A percentile compares a stretch with the other conserved stretches of the same genome.
phyloP scores from a whole-genome alignment of 331 rosid species.

The Dryas integrifolia region DNA sequence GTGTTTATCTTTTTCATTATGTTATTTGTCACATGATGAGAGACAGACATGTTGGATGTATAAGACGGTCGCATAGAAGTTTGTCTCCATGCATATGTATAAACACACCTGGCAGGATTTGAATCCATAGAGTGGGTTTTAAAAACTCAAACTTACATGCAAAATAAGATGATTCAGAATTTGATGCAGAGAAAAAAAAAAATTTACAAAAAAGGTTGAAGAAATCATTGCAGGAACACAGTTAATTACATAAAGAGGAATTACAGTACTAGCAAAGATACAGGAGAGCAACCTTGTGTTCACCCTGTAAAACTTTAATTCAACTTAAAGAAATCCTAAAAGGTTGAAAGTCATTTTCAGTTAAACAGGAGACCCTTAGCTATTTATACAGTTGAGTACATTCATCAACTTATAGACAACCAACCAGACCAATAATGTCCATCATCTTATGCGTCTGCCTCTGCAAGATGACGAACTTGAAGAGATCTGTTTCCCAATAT shows the following conservation, averaged over 20 bases:
- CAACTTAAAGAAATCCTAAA: neutral
- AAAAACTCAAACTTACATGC: too few relatives aligned
- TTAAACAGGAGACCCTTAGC: neutral
- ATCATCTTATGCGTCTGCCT: neutral
- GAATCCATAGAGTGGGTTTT: too few relatives aligned
- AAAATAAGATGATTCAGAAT: neutral
- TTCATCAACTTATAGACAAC: neutral
- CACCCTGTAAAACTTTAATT: slow-evolving; percentile 10
- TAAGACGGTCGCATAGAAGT: too few relatives aligned
- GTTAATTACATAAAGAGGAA: slow-evolving; percentile 6
- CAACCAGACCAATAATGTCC: slow-evolving; percentile 4
- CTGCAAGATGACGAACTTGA: slow-evolving; percentile 9
- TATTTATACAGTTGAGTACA: neutral
- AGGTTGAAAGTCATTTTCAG: neutral
- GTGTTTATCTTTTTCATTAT: too few relatives aligned
- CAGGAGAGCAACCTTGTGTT: neutral
- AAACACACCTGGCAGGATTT: too few relatives aligned
- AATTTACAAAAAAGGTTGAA: neutral
- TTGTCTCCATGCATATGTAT: too few relatives aligned
- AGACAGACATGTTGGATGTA: too few relatives aligned
- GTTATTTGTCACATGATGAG: too few relatives aligned
- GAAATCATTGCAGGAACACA: neutral
- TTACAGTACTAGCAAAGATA: neutral
- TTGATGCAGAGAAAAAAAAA: neutral
- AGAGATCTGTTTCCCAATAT: neutral